These are phyloP conservation scores for Waitea zeae DNA, from an alignment of 1,284 basidiomycete genomes.

Conservation along the genomic window DNA sequence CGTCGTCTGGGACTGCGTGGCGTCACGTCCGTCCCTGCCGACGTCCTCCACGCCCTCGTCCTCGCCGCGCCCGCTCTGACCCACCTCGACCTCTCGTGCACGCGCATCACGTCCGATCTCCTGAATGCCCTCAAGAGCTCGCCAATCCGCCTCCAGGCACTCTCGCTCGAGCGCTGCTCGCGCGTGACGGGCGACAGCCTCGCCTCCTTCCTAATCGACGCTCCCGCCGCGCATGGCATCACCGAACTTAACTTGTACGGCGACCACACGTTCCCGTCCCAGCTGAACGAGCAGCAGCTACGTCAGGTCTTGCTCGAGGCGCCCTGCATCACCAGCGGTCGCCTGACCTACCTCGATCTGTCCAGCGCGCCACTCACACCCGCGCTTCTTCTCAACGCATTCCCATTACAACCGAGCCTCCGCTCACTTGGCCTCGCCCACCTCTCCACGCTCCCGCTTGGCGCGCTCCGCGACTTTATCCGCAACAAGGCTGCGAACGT, in stretches of 20 bases:
- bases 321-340: constrained; percentile 67
- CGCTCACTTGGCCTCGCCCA: constrained; percentile 82
- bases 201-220: constrained; percentile 55
- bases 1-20: constrained; percentile 76
- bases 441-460: constrained; percentile 58
- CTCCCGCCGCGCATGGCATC: constrained; percentile 47
- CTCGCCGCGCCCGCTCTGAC: constrained; percentile 77
- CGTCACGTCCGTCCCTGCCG: constrained; percentile 58
- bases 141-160: constrained; percentile 54
- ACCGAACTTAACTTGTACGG: constrained; percentile 81
- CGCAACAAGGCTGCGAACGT: constrained; percentile 54
- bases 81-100: constrained; percentile 80
- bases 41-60: constrained; percentile 65
- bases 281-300: constrained; percentile 58
- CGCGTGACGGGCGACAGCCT: constrained; percentile 71
- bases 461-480: constrained; percentile 56
- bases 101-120: constrained; percentile 66
- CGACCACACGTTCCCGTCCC: constrained; percentile 74
- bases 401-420: constrained; percentile 56
- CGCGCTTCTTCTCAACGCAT: constrained; percentile 36
- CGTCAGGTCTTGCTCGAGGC: constrained; percentile 52
- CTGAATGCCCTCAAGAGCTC: constrained; percentile 46
- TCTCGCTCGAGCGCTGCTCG: constrained; percentile 82
- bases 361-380: constrained; percentile 67
- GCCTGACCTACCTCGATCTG: constrained; percentile 78